Percentiles rank a stretch among this genome's conserved stretches.
phyloP scores from a whole-genome alignment of 1,284 basidiomycete genomes.

The Tylopilus sp. region DNA sequence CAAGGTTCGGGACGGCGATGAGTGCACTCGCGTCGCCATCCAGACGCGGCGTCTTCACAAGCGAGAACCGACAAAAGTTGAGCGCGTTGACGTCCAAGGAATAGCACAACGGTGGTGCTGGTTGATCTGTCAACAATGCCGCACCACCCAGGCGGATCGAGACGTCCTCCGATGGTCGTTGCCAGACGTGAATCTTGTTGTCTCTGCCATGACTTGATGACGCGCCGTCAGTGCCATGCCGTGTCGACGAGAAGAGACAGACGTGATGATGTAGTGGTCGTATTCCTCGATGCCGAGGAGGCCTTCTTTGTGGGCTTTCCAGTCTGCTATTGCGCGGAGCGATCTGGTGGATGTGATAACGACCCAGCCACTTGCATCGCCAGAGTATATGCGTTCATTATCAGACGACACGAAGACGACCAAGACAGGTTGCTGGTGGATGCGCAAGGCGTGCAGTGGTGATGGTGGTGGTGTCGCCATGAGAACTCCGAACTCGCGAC shows the following conservation, averaged over 20 bases:
- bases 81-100: slow-evolving; percentile 45
- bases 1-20: slow-evolving; percentile 86
- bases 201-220: slow-evolving; percentile 81
- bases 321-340: slow-evolving; percentile 75
- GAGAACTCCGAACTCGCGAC: neutral
- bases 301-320: slow-evolving; percentile 83
- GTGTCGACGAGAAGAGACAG: too few relatives aligned
- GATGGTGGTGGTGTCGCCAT: slow-evolving; percentile 49
- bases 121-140: slow-evolving; percentile 61
- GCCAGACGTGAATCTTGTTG: slow-evolving; percentile 84
- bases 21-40: slow-evolving; percentile 53
- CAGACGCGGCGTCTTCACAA: slow-evolving; percentile 47
- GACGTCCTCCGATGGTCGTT: slow-evolving; percentile 57
- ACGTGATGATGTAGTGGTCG: too few relatives aligned
- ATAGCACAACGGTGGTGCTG: slow-evolving; percentile 64
- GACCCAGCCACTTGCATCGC: slow-evolving; percentile 79
- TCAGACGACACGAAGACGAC: slow-evolving; percentile 70
- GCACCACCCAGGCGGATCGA: slow-evolving; percentile 59
- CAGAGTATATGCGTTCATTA: slow-evolving; percentile 85
- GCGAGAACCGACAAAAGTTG: slow-evolving; percentile 89
- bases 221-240: too few relatives aligned
- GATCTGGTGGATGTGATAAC: slow-evolving; percentile 78
- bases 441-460: slow-evolving; percentile 81
- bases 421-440: slow-evolving; percentile 71
- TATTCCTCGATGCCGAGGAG: slow-evolving; percentile 81